phyloP scores from a whole-genome alignment of 2,329 filamentous ascomycete species.

The Beauveria sp. region DNA sequence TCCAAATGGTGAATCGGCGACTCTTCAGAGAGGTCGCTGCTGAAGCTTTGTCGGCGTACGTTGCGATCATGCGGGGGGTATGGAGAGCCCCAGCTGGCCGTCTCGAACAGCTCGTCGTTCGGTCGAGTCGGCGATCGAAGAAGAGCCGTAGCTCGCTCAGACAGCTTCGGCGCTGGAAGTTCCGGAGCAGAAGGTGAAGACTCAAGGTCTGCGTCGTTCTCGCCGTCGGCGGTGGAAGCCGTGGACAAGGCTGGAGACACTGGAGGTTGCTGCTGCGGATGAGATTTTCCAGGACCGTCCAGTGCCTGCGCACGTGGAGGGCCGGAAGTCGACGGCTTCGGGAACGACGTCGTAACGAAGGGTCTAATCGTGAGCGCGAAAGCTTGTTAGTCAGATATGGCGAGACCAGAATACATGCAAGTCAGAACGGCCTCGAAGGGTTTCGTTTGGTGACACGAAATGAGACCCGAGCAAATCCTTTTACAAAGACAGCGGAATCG shows the following conservation, averaged over 20 bases:
- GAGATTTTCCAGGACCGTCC: conserved; percentile 41
- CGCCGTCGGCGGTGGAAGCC: conserved; percentile 52
- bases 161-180: conserved; percentile 50
- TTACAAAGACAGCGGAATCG: background rate
- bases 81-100: conserved; percentile 86
- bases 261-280: conserved; percentile 30
- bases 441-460: background rate
- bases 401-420: background rate
- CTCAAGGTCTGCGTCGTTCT: conserved; percentile 39
- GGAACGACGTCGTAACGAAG: conserved; percentile 48
- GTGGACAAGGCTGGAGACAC: conserved; percentile 54
- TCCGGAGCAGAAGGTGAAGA: conserved; percentile 52
- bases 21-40: conserved; percentile 53
- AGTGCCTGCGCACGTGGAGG: conserved; percentile 55
- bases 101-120: conserved; percentile 44
- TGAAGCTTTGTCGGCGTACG: conserved; percentile 43
- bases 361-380: background rate
- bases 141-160: conserved; percentile 46
- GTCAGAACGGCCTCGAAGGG: background rate
- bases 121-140: conserved; percentile 44
- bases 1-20: conserved; percentile 54
- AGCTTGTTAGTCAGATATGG: background rate
- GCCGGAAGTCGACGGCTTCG: conserved; percentile 38
- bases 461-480: background rate
- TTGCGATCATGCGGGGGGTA: conserved; percentile 61